Evolutionary conservation across 176 grass and related monocot genomes (phyloP).

Genomic region (Avena insularis): DNA sequence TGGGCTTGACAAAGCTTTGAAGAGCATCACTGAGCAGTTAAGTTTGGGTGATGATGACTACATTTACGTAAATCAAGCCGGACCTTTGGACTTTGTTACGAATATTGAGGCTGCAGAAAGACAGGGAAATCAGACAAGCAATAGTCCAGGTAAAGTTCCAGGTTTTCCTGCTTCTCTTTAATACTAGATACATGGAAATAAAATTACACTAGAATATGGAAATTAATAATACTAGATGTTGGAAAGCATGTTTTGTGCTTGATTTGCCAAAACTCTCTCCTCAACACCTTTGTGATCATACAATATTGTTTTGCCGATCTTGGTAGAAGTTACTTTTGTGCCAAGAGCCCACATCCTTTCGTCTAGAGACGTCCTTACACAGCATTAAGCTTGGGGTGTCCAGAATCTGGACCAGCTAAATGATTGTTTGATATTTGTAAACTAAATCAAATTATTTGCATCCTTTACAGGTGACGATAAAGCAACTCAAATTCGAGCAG

Average conservation of each 20-base stretch:
- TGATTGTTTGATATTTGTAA: slow-evolving; percentile 36
- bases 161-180: slow-evolving; percentile 43
- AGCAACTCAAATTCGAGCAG: slow-evolving; percentile 55
- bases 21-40: slow-evolving; percentile 77
- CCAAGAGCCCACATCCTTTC: neutral
- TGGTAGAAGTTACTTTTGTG: neutral
- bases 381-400: neutral
- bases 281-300: neutral
- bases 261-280: neutral
- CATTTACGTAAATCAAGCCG: slow-evolving; percentile 60
- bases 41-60: slow-evolving; percentile 91
- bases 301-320: neutral
- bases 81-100: slow-evolving; percentile 17
- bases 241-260: neutral
- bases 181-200: slow-evolving; percentile 12
- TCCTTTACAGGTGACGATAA: slow-evolving; percentile 53
- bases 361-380: neutral
- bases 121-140: slow-evolving; percentile 41
- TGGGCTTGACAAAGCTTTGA: slow-evolving; percentile 77
- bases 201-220: neutral
- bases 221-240: neutral
- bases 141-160: slow-evolving; percentile 36
- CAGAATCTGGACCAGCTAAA: neutral
- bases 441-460: slow-evolving; percentile 16
- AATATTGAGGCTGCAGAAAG: slow-evolving; percentile 43